Percentiles rank a stretch among this genome's conserved stretches.
Evolutionary conservation across 1,284 basidiomycete species (phyloP).

Genomic region (Leccinum colubrinum): DNA sequence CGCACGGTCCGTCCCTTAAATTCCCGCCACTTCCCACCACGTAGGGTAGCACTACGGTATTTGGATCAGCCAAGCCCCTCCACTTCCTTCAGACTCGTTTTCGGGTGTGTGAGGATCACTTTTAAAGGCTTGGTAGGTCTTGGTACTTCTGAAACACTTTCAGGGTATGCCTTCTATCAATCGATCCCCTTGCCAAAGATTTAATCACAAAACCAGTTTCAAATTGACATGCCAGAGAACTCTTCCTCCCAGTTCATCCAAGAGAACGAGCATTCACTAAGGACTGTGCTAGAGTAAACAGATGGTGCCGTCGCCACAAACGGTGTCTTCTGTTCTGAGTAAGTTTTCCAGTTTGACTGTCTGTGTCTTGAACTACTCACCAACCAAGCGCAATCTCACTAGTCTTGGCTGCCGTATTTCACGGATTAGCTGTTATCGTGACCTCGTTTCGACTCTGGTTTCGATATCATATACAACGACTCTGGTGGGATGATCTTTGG

Average conservation of each 20-base stretch:
- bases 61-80: background rate
- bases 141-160: background rate
- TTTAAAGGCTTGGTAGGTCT: background rate
- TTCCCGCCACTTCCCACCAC: background rate
- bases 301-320: conserved; percentile 14
- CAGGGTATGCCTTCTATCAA: background rate
- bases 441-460: conserved; percentile 31
- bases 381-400: background rate
- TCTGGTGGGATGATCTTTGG: conserved; percentile 33
- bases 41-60: background rate
- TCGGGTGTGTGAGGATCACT: background rate
- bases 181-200: background rate
- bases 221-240: background rate
- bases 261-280: background rate
- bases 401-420: conserved; percentile 24
- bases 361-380: background rate
- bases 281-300: background rate
- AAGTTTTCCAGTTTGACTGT: conserved; percentile 1
- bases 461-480: conserved; percentile 17
- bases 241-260: background rate
- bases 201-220: background rate
- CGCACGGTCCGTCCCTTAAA: background rate
- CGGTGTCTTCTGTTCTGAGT: conserved; percentile 20
- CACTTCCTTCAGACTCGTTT: background rate
- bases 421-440: conserved; percentile 15